Base-by-base conservation (phyloP, 345 rosid genomes). In the Bruguiera sexangula region DNA sequence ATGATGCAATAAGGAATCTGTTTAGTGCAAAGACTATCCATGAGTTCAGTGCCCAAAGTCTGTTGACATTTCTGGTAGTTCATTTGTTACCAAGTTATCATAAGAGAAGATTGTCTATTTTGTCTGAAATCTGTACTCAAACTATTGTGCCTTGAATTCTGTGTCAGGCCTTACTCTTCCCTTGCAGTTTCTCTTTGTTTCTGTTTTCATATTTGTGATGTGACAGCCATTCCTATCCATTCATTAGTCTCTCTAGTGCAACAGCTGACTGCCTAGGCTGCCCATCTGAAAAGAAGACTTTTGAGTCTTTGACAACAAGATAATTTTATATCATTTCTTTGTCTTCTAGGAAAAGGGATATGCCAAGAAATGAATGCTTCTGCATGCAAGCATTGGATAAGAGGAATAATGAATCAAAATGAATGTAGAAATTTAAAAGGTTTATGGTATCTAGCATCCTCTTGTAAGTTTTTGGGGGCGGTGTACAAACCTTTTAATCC, bases 11-110 rank as follows among this genome's bases (percentile, higher is more conserved):
- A 70, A 87, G 99, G 82, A 95, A 95, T 84, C 82, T 95, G 84
- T 95, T 95, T 75, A 95, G 99, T 78, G 96, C 99, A 63, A 95
- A 92, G 81, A 95, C 99, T 67, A 81, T 89, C 82, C 99, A 91
- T 53, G 99, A 92, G 81, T 95, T 82, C 81, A 92, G 96, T 75
- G 92, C 99, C 53, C 96, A 89, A 75, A 90, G 93, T 82, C 79
- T 95, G 73, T 75, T 90, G 80, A 89, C 99, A 22, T 95, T 92
- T 82, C 85, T 95, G 97, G 99, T 95, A 90, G 29, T 55, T 37
- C 52, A 56, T 32, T 62, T 55, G 31, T 31, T 59, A 60, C 48
- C 22, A 9, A 21, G 27, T 20, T 48, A 63, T 46, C 20, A 22
- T n/a, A 37, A 19, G 16, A 30, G 55, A 63, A 6, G 21, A 21